A percentile compares a stretch with the other conserved stretches of the same genome.
Evolutionary conservation across 257 asterid genomes (phyloP).

Genomic region (Misopates orontium): DNA sequence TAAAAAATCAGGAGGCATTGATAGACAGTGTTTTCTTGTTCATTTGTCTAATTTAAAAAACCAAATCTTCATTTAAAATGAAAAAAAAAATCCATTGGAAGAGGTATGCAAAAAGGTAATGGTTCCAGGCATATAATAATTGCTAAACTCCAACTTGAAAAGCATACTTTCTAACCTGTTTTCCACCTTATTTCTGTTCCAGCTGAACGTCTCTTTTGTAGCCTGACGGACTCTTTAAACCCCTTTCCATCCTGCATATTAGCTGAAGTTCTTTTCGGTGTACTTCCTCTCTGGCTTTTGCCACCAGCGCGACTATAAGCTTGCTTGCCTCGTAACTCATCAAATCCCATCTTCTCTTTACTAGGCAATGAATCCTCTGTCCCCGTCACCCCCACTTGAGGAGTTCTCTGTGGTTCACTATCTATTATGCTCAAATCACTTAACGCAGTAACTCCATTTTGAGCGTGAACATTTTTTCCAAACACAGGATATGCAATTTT

Average conservation of each 20-base stretch:
- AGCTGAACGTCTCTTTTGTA: conserved; percentile 32
- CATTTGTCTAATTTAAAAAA: neutral
- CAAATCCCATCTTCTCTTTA: conserved; percentile 25
- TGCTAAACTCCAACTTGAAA: conserved; percentile 44
- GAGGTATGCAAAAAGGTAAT: conserved; percentile 14
- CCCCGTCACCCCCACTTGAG: conserved; percentile 29
- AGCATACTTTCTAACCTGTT: conserved; percentile 26
- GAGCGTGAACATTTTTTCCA: conserved; percentile 23
- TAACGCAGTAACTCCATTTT: conserved; percentile 22
- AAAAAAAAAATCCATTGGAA: neutral
- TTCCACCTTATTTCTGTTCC: conserved; percentile 46
- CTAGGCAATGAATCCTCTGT: conserved; percentile 25
- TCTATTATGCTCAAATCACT: conserved; percentile 32
- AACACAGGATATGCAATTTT: neutral
- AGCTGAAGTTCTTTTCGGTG: conserved; percentile 15
- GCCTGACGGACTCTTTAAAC: conserved; percentile 33
- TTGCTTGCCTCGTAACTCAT: conserved; percentile 26
- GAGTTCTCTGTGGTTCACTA: conserved; percentile 33
- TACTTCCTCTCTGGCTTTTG: conserved; percentile 29
- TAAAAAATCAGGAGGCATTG: conserved; percentile 14
- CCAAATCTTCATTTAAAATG: neutral
- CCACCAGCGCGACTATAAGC: conserved; percentile 25
- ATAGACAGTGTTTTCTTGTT: no score
- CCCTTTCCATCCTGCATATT: conserved; percentile 32
- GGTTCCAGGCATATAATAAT: conserved; percentile 7